A percentile compares a stretch with the other conserved stretches of the same genome.
These are phyloP conservation scores for Leccinum solheimii DNA, from an alignment of 1,284 basidiomycete genomes.

Conservation along the genomic window DNA sequence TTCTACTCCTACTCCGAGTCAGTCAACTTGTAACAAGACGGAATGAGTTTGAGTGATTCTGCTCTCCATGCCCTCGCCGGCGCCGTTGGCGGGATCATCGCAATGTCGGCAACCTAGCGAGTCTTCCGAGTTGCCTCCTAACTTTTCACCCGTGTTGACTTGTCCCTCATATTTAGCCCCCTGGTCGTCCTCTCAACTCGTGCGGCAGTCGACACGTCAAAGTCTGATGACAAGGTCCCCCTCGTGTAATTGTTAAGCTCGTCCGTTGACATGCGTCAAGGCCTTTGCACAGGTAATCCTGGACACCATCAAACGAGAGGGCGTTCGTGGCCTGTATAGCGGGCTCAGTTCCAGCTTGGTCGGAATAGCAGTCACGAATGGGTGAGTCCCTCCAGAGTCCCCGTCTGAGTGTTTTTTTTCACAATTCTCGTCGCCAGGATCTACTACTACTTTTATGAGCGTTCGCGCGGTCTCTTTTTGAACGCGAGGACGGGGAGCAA, in stretches of 20 bases:
- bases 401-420: neutral
- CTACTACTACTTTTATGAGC: slow-evolving; percentile 85
- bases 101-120: slow-evolving; percentile 85
- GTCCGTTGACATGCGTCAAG: slow-evolving; percentile 43
- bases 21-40: neutral
- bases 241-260: neutral
- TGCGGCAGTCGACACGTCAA: slow-evolving; percentile 82
- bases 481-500: slow-evolving; percentile 60
- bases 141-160: slow-evolving; percentile 14
- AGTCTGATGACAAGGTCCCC: slow-evolving; percentile 68
- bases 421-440: slow-evolving; percentile 44
- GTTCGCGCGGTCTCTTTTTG: slow-evolving; percentile 58
- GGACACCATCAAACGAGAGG: slow-evolving; percentile 85
- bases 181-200: slow-evolving; percentile 91
- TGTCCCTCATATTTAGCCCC: slow-evolving; percentile 54
- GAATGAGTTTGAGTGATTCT: slow-evolving; percentile 68
- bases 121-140: slow-evolving; percentile 29
- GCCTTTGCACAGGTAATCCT: slow-evolving; percentile 53
- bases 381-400: slow-evolving; percentile 44
- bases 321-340: slow-evolving; percentile 83
- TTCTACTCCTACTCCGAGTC: too few species aligned
- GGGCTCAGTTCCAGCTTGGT: slow-evolving; percentile 86
- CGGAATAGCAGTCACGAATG: slow-evolving; percentile 94
- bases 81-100: slow-evolving; percentile 86
- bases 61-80: slow-evolving; percentile 89